Base-by-base conservation (phyloP, 2,329 filamentous ascomycete genomes). In the Cadophora luteo-olivacea region DNA sequence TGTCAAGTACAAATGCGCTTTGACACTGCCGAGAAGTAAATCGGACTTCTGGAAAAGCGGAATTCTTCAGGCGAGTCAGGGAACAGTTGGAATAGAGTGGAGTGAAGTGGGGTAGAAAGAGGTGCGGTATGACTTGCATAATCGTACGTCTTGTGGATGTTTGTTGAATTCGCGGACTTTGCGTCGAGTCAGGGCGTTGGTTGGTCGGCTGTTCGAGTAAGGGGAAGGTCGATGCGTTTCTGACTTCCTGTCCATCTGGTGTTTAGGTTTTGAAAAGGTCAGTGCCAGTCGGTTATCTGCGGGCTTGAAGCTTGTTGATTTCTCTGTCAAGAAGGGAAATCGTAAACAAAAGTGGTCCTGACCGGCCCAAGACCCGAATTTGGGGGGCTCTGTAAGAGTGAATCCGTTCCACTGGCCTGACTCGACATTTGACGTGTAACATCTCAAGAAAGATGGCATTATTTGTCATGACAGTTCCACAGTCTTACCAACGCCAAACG, bases 51-150 rank as follows among this genome's bases (percentile, higher is more conserved):
- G 52, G 52, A 19, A 33, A 19, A 33, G 16, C 33, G 38, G 12
- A 41, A 36, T 11, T n/a, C 45, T n/a, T 22, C 16, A 4, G 11
- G 45, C 52, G 52, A 55, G 52, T 55, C 52, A 55, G 52, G 29
- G 6, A 41, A 41, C 4, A 11, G 11, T 36, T 41, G 38, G 38
- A 41, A 14, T 14, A 12, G 33, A 11, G 33, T 36, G 5, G 11
- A 41, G 11, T 36, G 33, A 11, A 36, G 33, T 36, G 33, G 33
- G 33, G 33, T 36, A 29, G 41, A 45, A 14, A 11, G 41, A 16
- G 45, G 19, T 48, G 16, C 54, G 32, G 54, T 58, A 58, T 58
- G 54, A 58, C 54, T 58, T 58, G 54, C 54, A 58, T 58, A 58
- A 45, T 48, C 19, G 45, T 48, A n/a, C 22, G 19, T 48, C 45